Evolutionary conservation across 148 eudicot species (phyloP), one percentile per base, ranked within the genome.

Genomic region (Agrostemma githago): DNA sequence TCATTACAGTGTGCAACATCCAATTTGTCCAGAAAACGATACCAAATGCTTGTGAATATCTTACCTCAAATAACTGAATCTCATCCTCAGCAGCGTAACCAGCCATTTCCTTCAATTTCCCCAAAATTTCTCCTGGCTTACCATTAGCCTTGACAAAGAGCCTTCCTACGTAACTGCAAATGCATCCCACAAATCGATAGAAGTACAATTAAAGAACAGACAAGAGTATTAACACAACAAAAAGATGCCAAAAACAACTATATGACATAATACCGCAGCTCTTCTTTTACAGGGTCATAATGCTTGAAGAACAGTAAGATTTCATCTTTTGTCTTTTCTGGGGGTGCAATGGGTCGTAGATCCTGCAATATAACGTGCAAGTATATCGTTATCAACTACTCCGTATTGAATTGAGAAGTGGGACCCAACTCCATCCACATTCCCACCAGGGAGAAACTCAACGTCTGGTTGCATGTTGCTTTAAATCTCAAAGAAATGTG

Each of bases 281-380:
- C 91, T 78, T 90, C 93, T 74, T 87, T 90, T 76, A 76, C 83
- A 40, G 93, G 93, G 77, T 90, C 91, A 83, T 90, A 90, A 83
- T 85, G 89, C 81, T 92, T 92, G 77, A 92, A 92, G 72, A 92
- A 90, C 21, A 92, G 79, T 58, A 92, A 80, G 71, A 92, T 86
- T 57, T 92, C 98, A 26, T 92, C 98, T 75, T 87, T 88, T 56
- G 86, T 83, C 77, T 87, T 92, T 38, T 85, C 90, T 10, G 91
- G 93, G 73, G 87, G 86, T 44, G 90, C 75, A 74, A 90, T 71
- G 53, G 93, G 93, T 39, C 78, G 88, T 74, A 85, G 57, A 79
- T 87, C 98, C 98, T 92, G 78, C 34, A 72, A 17, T 71, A 66
- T 57, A 74, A 3, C 34, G 34, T 26, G 34, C 34, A 26, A 26